Evolutionary conservation across 2,329 filamentous ascomycete genomes (phyloP), one percentile per base, ranked within the genome.

Genomic region (Ascochyta pisi): DNA sequence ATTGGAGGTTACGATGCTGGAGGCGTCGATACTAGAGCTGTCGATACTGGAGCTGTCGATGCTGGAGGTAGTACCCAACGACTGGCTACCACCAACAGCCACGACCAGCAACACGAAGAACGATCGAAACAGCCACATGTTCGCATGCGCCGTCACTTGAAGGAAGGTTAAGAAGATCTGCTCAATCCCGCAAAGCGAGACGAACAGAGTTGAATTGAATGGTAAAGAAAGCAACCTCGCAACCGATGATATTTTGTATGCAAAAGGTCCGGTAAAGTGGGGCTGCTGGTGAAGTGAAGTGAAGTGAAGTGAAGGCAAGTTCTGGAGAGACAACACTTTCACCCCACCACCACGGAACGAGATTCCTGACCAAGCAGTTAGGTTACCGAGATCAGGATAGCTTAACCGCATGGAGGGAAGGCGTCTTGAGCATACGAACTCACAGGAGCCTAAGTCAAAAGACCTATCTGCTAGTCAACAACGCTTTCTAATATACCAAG

Each of bases 41-140:
- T 19, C 19, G 19, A 19, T 19, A 3, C 19, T 19, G 19, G 19
- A 19, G 19, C 19, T 19, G 19, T 19, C 19, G 19, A 19, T 19
- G 19, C 19, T 19, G 19, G 19, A 19, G 19, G 19, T 19, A 19
- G 2, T 19, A 19, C 19, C 19, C 19, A 19, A 19, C 19, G 19
- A 19, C 19, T 3, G 19, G 3, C 19, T 19, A 19, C 19, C 19
- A 19, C 19, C 19, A 19, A 3, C 33, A 58, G 31, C 27, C 43
- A 3, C 19, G 2, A 19, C 48, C 26, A 63, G 41, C 3, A 53
- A 26, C 35, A 31, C 35, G 12, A 13, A 10, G 3, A 43, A 9
- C n/a, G 35, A 16, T 10, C 39, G 19, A 6, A 24, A 39, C 22
- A 57, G 40, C 23, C 48, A 39, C 58, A 61, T 61, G 26, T 48